phyloP scores from a whole-genome alignment of 345 rosid genomes.

The Populus euphratica region DNA sequence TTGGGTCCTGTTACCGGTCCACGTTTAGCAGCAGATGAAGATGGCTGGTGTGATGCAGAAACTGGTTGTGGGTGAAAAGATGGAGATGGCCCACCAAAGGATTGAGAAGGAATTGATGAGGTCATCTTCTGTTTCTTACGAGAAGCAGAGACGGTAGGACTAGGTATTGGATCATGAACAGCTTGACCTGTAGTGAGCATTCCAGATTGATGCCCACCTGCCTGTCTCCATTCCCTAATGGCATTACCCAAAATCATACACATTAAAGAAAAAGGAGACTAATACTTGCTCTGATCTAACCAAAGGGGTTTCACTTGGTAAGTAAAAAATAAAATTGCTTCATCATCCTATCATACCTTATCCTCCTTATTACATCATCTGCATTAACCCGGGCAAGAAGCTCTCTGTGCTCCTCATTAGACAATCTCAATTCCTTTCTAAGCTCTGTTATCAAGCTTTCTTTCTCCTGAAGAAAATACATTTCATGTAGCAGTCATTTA shows the following conservation, averaged over 20 bases:
- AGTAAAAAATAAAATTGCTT: neutral
- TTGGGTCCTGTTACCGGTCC: constrained; percentile 53
- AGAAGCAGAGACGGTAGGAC: constrained; percentile 74
- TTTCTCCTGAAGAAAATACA: constrained; percentile 63
- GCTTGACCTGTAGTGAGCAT: constrained; percentile 46
- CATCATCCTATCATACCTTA: constrained; percentile 46
- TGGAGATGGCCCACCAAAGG: constrained; percentile 55
- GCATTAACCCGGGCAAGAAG: constrained; percentile 71
- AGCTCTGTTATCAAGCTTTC: constrained; percentile 83
- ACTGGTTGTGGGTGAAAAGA: constrained; percentile 56
- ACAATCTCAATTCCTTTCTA: constrained; percentile 74
- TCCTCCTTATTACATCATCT: constrained; percentile 63
- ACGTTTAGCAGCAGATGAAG: constrained; percentile 56
- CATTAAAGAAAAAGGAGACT: constrained; percentile 8
- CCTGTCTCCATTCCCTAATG: constrained; percentile 86
- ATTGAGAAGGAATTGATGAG: constrained; percentile 54
- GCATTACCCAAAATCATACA: constrained; percentile 15
- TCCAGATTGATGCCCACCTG: constrained; percentile 58
- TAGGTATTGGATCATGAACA: constrained; percentile 63
- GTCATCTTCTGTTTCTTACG: constrained; percentile 67
- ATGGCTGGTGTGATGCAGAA: constrained; percentile 52
- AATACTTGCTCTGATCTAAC: constrained; percentile 9
- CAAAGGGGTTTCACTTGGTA: neutral
- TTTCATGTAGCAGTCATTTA: constrained; percentile 33
- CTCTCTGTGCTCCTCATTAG: constrained; percentile 86